Conservation (phyloP, 2,329 filamentous ascomycete genomes). For the Botrytis deweyae region DNA sequence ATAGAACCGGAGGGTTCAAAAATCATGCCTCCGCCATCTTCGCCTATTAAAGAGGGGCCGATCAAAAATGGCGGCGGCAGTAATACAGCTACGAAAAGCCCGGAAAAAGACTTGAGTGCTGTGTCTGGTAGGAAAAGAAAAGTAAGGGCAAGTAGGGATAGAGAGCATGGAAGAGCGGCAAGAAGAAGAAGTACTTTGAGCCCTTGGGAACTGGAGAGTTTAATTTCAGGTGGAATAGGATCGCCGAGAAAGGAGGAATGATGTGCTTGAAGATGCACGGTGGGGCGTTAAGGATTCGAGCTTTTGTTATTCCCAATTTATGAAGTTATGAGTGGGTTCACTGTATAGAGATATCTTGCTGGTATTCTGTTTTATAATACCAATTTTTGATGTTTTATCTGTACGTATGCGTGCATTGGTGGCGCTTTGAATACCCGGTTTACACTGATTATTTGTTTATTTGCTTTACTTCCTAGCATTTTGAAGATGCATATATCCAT, state of each 20-base stretch:
- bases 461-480: not conserved
- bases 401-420: not conserved
- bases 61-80: slow-evolving; percentile 20
- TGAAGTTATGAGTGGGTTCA: slow-evolving; percentile 17
- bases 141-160: slow-evolving; percentile 39
- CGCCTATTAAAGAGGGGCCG: slow-evolving; percentile 28
- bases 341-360: slow-evolving; percentile 6
- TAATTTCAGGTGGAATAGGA: slow-evolving; percentile 49
- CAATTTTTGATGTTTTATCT: not conserved
- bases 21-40: slow-evolving; percentile 39
- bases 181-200: slow-evolving; percentile 72
- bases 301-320: slow-evolving; percentile 8
- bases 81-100: not conserved
- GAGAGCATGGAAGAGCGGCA: slow-evolving; percentile 47
- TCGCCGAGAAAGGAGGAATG: slow-evolving; percentile 19
- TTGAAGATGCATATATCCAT: not conserved
- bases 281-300: slow-evolving; percentile 8
- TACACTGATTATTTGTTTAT: not conserved
- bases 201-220: slow-evolving; percentile 69
- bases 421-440: not conserved
- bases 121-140: slow-evolving; percentile 43
- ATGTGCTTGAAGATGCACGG: not conserved
- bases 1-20: slow-evolving; percentile 27
- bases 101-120: slow-evolving; percentile 21
- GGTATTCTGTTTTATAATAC: not conserved